Evolutionary conservation across 140 eudicot genomes (phyloP).

Genomic region (Bidens hawaiensis): DNA sequence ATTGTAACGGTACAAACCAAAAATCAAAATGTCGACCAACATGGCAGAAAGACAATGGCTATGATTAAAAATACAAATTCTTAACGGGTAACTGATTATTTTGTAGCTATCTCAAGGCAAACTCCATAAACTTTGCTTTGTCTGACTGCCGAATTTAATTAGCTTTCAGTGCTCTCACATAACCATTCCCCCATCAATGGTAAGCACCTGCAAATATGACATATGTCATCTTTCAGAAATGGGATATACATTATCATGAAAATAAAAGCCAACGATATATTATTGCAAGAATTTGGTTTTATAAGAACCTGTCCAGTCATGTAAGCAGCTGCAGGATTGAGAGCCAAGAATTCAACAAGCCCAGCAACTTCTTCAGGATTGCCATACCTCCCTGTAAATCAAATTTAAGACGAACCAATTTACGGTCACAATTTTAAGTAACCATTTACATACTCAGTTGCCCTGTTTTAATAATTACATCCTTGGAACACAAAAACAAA

Average conservation of each 20-base stretch:
- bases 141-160: background rate
- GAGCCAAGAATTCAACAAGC: slow-evolving; percentile 91
- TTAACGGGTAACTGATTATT: slow-evolving; percentile 20
- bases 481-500: too few species aligned
- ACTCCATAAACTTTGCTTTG: background rate
- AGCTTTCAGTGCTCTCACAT: slow-evolving; percentile 41
- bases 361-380: slow-evolving; percentile 96
- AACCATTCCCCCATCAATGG: slow-evolving; percentile 98
- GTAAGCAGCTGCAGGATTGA: slow-evolving; percentile 85
- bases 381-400: slow-evolving; percentile 72
- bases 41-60: background rate
- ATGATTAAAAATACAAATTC: slow-evolving; percentile 16
- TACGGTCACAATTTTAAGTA: background rate
- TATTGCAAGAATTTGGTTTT: background rate
- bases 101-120: slow-evolving; percentile 13
- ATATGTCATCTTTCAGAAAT: background rate
- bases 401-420: background rate
- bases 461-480: background rate
- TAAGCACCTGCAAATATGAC: slow-evolving; percentile 56
- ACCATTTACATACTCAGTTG: background rate
- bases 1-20: background rate
- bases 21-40: slow-evolving; percentile 3
- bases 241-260: background rate
- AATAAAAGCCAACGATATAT: background rate
- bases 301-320: slow-evolving; percentile 90